Percentiles rank a stretch among this genome's conserved stretches.
phyloP scores from a whole-genome alignment of 768 basidiomycete genomes.

The Tricholoma bakamatsutake region DNA sequence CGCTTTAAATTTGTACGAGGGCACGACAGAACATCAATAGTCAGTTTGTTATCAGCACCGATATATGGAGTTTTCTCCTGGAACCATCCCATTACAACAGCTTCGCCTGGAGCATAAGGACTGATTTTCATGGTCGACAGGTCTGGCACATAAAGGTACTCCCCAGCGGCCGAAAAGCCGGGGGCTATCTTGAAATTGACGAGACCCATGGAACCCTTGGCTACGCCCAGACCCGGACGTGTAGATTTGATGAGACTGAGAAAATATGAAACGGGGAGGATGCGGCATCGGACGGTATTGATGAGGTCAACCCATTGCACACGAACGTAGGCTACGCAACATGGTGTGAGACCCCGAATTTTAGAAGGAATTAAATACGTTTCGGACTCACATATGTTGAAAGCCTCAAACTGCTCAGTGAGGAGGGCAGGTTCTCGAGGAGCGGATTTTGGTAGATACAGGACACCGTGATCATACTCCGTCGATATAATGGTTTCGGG shows the following conservation, averaged over 20 bases:
- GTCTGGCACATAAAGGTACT: slow-evolving; percentile 57
- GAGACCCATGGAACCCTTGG: slow-evolving; percentile 43
- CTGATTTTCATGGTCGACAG: slow-evolving; percentile 44
- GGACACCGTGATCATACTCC: too few species aligned
- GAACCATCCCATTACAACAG: slow-evolving; percentile 63
- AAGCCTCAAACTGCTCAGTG: background rate
- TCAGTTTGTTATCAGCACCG: slow-evolving; percentile 22
- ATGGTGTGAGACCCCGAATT: background rate
- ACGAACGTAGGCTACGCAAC: slow-evolving; percentile 38
- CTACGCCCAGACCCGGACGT: slow-evolving; percentile 50
- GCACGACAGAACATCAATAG: slow-evolving; percentile 44
- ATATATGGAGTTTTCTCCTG: slow-evolving; percentile 46
- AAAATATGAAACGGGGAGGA: slow-evolving; percentile 53
- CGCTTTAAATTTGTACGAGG: slow-evolving; percentile 50
- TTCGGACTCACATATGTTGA: background rate
- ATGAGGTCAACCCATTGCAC: slow-evolving; percentile 61
- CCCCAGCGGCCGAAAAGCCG: slow-evolving; percentile 47
- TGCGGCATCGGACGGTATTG: slow-evolving; percentile 54
- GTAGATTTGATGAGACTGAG: slow-evolving; percentile 39
- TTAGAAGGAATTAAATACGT: background rate
- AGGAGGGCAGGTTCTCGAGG: too few species aligned
- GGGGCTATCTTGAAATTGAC: slow-evolving; percentile 39
- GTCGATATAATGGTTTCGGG: too few species aligned
- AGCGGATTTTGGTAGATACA: too few species aligned
- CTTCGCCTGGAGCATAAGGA: slow-evolving; percentile 56